These are phyloP conservation scores for Chytridium lagenaria DNA, from an alignment of 371 early-diverging fungal genomes.

Conservation along the genomic window DNA sequence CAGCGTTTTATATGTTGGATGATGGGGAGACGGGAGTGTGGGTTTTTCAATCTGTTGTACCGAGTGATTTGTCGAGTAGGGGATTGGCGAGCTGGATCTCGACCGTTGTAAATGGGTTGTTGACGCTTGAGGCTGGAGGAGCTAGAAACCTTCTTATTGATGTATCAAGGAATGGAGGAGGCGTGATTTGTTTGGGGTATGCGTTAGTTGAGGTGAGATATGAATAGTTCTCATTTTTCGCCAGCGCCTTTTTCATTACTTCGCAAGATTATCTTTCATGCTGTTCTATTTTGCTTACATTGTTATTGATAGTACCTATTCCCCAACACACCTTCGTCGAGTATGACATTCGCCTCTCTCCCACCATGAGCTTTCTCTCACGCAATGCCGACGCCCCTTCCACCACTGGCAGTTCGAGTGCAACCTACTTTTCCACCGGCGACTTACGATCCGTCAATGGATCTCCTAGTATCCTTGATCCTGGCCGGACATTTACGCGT, in stretches of 20 bases:
- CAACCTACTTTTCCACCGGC: not conserved
- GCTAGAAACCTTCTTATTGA: constrained; percentile 38
- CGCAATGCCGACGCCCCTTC: not conserved
- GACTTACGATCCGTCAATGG: not conserved
- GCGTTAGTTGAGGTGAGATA: no score
- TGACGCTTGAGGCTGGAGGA: constrained; percentile 15
- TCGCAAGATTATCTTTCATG: no score
- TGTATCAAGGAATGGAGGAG: constrained; percentile 43
- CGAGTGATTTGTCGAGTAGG: not conserved
- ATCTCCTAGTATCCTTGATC: not conserved
- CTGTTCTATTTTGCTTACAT: not conserved
- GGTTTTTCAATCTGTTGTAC: constrained; percentile 16
- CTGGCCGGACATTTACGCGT: not conserved
- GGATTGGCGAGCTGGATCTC: constrained; percentile 1
- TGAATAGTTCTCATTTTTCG: not conserved
- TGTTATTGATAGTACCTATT: constrained; percentile 25
- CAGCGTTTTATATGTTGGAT: constrained; percentile 1
- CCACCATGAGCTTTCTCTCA: not conserved
- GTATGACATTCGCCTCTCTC: constrained; percentile 15
- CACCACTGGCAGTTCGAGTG: not conserved
- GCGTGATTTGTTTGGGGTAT: constrained; percentile 17
- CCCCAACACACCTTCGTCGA: not conserved
- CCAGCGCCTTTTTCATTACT: no score
- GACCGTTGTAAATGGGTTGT: not conserved
- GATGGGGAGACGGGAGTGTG: no score